Conservation (phyloP, 371 early-diverging fungal genomes). For the Actinomortierella wolfii region DNA sequence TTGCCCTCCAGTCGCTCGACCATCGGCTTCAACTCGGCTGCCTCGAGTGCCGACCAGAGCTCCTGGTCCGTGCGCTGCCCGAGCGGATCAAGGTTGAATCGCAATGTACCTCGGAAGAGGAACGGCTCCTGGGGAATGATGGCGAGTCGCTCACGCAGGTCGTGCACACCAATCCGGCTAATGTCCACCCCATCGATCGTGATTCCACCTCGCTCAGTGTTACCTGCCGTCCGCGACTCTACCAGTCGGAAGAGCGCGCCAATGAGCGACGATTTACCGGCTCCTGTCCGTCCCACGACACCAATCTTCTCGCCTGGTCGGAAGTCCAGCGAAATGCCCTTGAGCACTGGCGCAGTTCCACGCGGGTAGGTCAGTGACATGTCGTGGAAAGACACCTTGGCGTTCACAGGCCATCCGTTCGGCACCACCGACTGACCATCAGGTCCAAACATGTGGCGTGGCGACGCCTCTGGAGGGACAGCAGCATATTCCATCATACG, state of each 20-base stretch:
- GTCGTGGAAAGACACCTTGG: conserved; percentile 47
- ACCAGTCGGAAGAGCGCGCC: conserved; percentile 61
- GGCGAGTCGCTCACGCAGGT: conserved; percentile 59
- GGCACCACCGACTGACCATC: conserved; percentile 22
- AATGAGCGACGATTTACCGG: conserved; percentile 67
- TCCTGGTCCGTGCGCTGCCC: conserved; percentile 61
- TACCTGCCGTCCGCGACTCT: conserved; percentile 38
- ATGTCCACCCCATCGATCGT: conserved; percentile 63
- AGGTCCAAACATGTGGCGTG: conserved; percentile 15
- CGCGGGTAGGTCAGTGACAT: conserved; percentile 50
- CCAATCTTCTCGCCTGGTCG: conserved; percentile 52
- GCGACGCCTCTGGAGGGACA: conserved; percentile 53
- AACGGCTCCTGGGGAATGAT: conserved; percentile 73
- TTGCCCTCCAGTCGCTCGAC: conserved; percentile 32
- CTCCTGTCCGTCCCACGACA: conserved; percentile 59
- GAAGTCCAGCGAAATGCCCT: conserved; percentile 49
- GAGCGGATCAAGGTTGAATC: conserved; percentile 66
- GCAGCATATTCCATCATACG: conserved; percentile 63
- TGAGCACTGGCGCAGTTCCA: conserved; percentile 45
- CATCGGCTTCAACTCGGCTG: conserved; percentile 37
- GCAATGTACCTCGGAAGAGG: conserved; percentile 60
- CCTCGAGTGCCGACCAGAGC: conserved; percentile 60
- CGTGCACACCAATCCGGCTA: conserved; percentile 52
- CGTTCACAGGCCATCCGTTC: conserved; percentile 51
- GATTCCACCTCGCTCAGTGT: conserved; percentile 50